phyloP scores from a whole-genome alignment of 75 land plant genomes.

The Isoetes taiwanensis region DNA sequence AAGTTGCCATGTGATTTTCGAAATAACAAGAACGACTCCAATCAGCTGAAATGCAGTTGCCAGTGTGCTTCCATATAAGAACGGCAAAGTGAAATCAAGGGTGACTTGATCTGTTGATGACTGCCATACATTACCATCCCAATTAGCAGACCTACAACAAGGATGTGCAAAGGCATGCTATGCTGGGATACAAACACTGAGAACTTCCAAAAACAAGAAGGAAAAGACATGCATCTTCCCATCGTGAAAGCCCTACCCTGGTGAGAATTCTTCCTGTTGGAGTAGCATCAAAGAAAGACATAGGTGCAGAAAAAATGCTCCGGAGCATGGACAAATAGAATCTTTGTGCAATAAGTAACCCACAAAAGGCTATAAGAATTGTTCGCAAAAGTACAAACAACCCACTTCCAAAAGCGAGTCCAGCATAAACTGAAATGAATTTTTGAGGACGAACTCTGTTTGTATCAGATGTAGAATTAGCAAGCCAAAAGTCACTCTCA shows the following conservation, averaged over 20 bases:
- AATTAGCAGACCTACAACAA: no score
- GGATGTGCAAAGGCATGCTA: no score
- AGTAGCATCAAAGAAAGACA: constrained; percentile 91
- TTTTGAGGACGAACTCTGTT: background rate
- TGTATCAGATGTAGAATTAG: constrained; percentile 7
- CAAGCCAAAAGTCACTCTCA: constrained; percentile 10
- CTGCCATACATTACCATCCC: background rate
- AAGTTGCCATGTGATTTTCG: constrained; percentile 1
- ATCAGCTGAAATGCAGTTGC: constrained; percentile 5
- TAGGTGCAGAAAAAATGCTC: constrained; percentile 64
- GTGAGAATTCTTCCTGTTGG: constrained; percentile 86
- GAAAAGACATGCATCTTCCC: background rate
- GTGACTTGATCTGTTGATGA: constrained; percentile 1
- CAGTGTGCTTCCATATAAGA: background rate
- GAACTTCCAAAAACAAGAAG: constrained; percentile 1
- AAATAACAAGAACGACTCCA: background rate
- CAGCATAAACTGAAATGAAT: constrained; percentile 10
- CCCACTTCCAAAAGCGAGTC: constrained; percentile 13
- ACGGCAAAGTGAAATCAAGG: background rate
- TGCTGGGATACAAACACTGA: no score
- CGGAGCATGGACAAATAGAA: constrained; percentile 55
- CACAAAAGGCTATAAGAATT: constrained; percentile 15
- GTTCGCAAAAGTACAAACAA: constrained; percentile 12
- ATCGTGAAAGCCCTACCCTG: constrained; percentile 56
- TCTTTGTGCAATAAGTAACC: constrained; percentile 55